Conservation (phyloP, 2,329 filamentous ascomycete species). For the Magnaporthiopsis poae region DNA sequence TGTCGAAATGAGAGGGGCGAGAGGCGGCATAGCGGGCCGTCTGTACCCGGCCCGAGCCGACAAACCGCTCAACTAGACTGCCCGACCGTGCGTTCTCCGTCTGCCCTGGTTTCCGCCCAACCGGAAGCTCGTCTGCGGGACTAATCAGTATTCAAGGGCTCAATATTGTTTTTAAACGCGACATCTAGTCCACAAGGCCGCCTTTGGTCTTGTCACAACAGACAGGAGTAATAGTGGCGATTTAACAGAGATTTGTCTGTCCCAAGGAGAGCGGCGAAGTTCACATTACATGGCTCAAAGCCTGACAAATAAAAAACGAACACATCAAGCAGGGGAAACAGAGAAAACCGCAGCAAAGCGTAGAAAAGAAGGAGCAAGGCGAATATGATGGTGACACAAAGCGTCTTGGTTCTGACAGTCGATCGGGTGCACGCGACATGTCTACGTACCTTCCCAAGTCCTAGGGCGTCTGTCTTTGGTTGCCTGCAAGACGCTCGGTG, state of each 20-base stretch:
- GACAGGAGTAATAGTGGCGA: background rate
- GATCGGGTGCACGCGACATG: background rate
- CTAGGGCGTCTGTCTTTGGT: background rate
- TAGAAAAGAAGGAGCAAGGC: background rate
- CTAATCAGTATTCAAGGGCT: background rate
- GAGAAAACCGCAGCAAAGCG: background rate
- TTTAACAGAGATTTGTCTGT: background rate
- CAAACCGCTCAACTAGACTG: background rate
- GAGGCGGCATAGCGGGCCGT: background rate
- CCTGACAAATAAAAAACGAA: background rate
- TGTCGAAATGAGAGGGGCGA: background rate
- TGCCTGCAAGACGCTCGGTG: background rate
- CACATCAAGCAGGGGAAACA: no score
- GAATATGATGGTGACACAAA: background rate
- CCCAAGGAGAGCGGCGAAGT: background rate
- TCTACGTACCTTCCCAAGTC: background rate
- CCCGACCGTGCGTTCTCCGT: background rate
- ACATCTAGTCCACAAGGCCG: background rate
- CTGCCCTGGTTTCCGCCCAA: background rate
- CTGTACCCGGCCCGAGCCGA: background rate
- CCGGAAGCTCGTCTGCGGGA: background rate
- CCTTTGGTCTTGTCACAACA: background rate
- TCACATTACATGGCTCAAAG: background rate
- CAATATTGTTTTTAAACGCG: background rate
- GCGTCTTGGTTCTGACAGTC: background rate